phyloP scores from a whole-genome alignment of 805 yeast genomes.

The Groenewaldozyma tartarivorans region DNA sequence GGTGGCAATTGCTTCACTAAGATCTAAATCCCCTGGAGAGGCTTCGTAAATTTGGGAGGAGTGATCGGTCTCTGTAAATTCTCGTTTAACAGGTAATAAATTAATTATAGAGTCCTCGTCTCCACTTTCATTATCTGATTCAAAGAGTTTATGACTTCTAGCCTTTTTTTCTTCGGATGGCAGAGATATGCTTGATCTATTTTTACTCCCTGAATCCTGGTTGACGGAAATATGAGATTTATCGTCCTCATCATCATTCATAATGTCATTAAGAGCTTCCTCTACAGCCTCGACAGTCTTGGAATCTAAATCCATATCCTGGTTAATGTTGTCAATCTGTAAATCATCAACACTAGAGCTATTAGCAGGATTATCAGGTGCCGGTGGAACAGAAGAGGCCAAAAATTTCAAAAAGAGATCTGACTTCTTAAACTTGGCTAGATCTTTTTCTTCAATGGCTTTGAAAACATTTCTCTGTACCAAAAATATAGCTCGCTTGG shows the following conservation, averaged over 20 bases:
- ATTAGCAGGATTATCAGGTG: conserved; percentile 12
- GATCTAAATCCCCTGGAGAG: conserved; percentile 58
- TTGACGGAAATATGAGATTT: not conserved
- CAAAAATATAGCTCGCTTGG: conserved; percentile 49
- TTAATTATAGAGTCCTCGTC: conserved; percentile 18
- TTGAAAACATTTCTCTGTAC: conserved; percentile 47
- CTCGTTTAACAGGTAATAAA: not conserved
- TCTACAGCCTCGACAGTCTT: conserved; percentile 41
- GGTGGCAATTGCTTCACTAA: conserved; percentile 57
- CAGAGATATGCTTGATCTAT: not conserved
- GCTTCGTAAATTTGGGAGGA: conserved; percentile 36
- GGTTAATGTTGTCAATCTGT: conserved; percentile 20
- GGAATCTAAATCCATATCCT: conserved; percentile 14
- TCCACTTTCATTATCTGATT: conserved; percentile 20
- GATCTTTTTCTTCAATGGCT: conserved; percentile 43
- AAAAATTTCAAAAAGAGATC: conserved; percentile 44
- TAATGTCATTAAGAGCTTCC: conserved; percentile 53
- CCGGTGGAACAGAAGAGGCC: conserved; percentile 26
- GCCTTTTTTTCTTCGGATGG: not conserved
- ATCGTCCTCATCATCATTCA: conserved; percentile 13
- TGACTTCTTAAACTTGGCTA: conserved; percentile 52
- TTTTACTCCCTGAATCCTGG: not conserved
- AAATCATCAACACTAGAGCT: conserved; percentile 21
- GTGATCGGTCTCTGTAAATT: not conserved
- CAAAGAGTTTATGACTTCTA: conserved; percentile 10